These are phyloP conservation scores for Monosporascus ibericus DNA, from an alignment of 2,329 filamentous ascomycete species.

Conservation along the genomic window DNA sequence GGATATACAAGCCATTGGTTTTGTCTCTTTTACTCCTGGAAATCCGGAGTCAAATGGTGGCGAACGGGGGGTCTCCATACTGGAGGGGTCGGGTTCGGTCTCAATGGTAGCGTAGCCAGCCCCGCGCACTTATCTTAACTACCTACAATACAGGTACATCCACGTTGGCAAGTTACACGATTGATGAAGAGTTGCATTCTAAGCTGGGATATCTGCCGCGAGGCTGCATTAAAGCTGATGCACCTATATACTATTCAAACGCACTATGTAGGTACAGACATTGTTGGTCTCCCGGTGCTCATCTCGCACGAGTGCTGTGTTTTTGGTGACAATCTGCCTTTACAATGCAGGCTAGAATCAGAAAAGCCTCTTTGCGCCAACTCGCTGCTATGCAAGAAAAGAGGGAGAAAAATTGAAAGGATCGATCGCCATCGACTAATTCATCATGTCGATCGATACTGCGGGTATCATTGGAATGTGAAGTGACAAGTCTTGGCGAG, in stretches of 20 bases:
- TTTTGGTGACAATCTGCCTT: not conserved
- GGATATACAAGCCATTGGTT: slow-evolving; percentile 37
- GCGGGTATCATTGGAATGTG: not conserved
- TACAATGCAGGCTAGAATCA: not conserved
- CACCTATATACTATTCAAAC: no score
- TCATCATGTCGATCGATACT: not conserved
- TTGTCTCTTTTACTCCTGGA: not conserved
- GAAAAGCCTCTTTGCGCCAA: not conserved
- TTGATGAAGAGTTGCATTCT: no score
- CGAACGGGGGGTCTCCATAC: not conserved
- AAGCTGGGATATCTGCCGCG: no score
- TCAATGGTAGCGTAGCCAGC: no score
- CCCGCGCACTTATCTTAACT: no score
- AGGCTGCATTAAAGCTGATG: no score
- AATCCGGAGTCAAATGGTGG: not conserved
- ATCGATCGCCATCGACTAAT: not conserved
- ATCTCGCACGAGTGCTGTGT: no score
- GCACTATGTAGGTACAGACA: no score
- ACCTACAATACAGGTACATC: no score
- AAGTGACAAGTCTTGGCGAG: not conserved
- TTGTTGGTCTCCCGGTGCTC: no score
- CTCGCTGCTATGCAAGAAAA: not conserved
- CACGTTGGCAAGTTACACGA: no score
- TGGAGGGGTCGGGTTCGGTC: not conserved
- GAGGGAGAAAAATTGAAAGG: not conserved